Base-by-base conservation (phyloP, 2,329 filamentous ascomycete species). In the Cercospora zeae-maydis region DNA sequence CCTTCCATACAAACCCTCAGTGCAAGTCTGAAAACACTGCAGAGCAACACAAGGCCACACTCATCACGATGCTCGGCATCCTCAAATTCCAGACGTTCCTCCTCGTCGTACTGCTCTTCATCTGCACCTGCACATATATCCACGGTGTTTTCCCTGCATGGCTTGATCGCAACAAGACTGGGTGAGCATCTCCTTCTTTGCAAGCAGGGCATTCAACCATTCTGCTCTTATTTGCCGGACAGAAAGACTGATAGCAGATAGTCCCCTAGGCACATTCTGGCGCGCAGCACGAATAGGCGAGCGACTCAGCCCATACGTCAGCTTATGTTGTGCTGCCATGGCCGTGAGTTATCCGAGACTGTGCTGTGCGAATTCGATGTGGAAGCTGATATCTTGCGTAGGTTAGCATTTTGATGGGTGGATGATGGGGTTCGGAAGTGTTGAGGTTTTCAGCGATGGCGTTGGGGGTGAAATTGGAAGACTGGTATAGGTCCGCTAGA, bases 1-100 rank as follows among this genome's bases (percentile, higher is more conserved):
- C 21, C 56, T 34, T 24, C 21, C 55, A 34, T 10, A 31, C 55
- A 56, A 27, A n/a, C 10, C 16, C 11, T 21, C 14, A 7, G 16
- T 16, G 6, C n/a, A 24, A 31, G 36, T n/a, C 13, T 27, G 5
- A 4, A 31, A 21, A 51, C 31, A 57, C 16, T 31, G 14, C 49
- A 42, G n/a, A 58, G 11, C 3, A 13, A 34, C 27, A 16, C 9
- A 53, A 31, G 34, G n/a, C 14, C n/a, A 7, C 13, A 14, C 31
- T 47, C 21, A 34, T 56, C 73, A 97, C 34, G 13, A 74, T 74
- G 95, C 90, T 95, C 63, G 95, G 95, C 60, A 89, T 99, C 74
- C 97, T 99, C 88, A 98, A 98, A 81, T 98, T 99, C 82, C 92
- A 97, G 79, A 96, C 92, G 63, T 89, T 98, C 71, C 86, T 99